Conservation (phyloP, 495 filamentous ascomycete species). For the Parachaetomium inaequale region DNA sequence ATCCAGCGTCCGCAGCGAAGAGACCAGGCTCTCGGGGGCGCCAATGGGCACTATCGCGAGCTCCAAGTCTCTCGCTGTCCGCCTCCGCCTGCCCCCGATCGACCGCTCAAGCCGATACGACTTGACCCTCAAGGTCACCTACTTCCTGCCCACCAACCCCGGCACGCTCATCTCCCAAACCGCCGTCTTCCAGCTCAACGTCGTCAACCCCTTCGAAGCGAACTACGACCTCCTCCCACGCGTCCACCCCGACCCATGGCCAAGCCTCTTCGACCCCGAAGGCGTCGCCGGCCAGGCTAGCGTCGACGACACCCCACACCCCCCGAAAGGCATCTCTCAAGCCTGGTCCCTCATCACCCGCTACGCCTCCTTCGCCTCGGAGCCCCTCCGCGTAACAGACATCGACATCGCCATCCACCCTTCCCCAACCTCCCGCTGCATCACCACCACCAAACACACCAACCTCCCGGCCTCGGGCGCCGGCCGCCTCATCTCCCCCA, state of each 20-base stretch:
- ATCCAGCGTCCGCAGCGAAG: slow-evolving; percentile 28
- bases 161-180: slow-evolving; percentile 80
- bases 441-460: slow-evolving; percentile 33
- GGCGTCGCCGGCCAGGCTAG: slow-evolving; percentile 25
- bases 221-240: slow-evolving; percentile 79
- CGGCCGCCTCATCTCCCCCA: slow-evolving; percentile 46
- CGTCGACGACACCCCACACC: slow-evolving; percentile 11
- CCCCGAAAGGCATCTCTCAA: slow-evolving; percentile 64
- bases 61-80: slow-evolving; percentile 37
- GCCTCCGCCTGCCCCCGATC: slow-evolving; percentile 49
- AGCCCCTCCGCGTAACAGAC: slow-evolving; percentile 64
- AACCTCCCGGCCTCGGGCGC: slow-evolving; percentile 27
- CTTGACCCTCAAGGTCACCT: slow-evolving; percentile 67
- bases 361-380: slow-evolving; percentile 69
- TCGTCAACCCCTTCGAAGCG: slow-evolving; percentile 82
- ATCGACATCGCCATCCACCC: slow-evolving; percentile 55
- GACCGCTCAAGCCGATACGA: slow-evolving; percentile 58
- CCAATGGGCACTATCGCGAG: slow-evolving; percentile 49
- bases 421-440: slow-evolving; percentile 44
- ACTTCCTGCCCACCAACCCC: slow-evolving; percentile 74
- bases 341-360: slow-evolving; percentile 71
- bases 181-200: slow-evolving; percentile 58
- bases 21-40: slow-evolving; percentile 35
- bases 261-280: slow-evolving; percentile 68
- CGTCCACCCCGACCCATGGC: slow-evolving; percentile 75